Evolutionary conservation across 495 filamentous ascomycete genomes (phyloP).

Genomic region (Thermothielavioides terrestris): DNA sequence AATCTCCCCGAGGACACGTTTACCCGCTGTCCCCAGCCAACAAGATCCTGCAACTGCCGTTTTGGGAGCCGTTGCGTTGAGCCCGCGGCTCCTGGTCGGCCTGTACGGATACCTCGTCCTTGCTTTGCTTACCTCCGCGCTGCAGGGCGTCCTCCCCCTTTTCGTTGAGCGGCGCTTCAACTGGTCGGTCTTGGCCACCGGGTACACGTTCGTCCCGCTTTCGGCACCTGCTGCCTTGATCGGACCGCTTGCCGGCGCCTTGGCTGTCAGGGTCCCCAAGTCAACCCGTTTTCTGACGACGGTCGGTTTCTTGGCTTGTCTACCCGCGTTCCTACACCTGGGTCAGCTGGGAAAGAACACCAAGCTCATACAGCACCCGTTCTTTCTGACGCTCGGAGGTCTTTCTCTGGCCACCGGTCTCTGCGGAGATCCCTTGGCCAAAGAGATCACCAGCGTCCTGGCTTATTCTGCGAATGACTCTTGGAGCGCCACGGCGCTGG

Average conservation of each 20-base stretch:
- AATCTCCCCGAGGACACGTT: slow-evolving; percentile 3
- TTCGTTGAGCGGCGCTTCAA: slow-evolving; percentile 14
- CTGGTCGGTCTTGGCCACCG: slow-evolving; percentile 14
- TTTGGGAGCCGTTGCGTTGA: not conserved
- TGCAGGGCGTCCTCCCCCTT: slow-evolving; percentile 21
- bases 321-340: slow-evolving; percentile 16
- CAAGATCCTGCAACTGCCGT: not conserved
- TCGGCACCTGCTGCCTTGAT: slow-evolving; percentile 18
- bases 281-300: slow-evolving; percentile 15
- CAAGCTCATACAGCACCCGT: not conserved
- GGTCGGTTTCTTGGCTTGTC: slow-evolving; percentile 17
- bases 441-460: slow-evolving; percentile 10
- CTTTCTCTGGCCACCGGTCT: slow-evolving; percentile 21
- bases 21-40: not conserved
- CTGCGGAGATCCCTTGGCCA: slow-evolving; percentile 18
- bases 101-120: slow-evolving; percentile 20
- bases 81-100: slow-evolving; percentile 14
- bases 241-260: slow-evolving; percentile 10
- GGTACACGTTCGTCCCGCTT: slow-evolving; percentile 17
- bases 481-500: slow-evolving; percentile 7
- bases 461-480: not conserved
- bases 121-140: slow-evolving; percentile 15
- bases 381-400: slow-evolving; percentile 13
- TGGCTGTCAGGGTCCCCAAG: slow-evolving; percentile 11
- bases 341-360: slow-evolving; percentile 3